Evolutionary conservation across 192 early-diverging fungal genomes (phyloP).

Genomic region (Gaertneriomyces semiglobifer): DNA sequence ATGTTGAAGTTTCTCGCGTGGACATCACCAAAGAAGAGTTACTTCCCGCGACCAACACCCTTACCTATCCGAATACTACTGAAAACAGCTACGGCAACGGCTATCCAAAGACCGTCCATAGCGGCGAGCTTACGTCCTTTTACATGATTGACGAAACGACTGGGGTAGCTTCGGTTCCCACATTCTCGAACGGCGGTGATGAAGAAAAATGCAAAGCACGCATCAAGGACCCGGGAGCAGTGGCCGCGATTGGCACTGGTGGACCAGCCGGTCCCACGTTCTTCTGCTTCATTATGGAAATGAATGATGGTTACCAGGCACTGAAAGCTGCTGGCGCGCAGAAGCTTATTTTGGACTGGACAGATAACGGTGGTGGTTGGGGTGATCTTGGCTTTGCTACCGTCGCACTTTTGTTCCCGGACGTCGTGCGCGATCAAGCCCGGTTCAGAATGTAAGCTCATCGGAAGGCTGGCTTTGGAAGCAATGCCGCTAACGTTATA

Average conservation of each 20-base stretch:
- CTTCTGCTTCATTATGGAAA: slow-evolving; percentile 29
- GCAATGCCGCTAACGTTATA: neutral
- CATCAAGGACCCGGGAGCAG: slow-evolving; percentile 14
- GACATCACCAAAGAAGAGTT: neutral
- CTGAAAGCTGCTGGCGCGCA: slow-evolving; percentile 32
- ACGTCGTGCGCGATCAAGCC: slow-evolving; percentile 14
- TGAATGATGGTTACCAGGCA: slow-evolving; percentile 22
- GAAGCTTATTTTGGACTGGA: slow-evolving; percentile 34
- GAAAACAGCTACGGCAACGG: slow-evolving; percentile 21
- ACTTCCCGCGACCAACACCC: neutral
- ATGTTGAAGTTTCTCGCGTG: neutral
- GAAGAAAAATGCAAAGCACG: slow-evolving; percentile 1
- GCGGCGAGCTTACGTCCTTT: slow-evolving; percentile 20
- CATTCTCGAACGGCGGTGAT: slow-evolving; percentile 8
- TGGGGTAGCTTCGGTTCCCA: slow-evolving; percentile 18
- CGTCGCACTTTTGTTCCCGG: slow-evolving; percentile 17
- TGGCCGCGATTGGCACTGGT: slow-evolving; percentile 24
- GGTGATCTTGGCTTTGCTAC: slow-evolving; percentile 20
- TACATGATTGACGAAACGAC: slow-evolving; percentile 15
- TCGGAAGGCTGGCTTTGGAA: neutral
- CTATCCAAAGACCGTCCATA: slow-evolving; percentile 15
- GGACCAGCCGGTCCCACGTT: slow-evolving; percentile 23
- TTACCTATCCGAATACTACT: neutral
- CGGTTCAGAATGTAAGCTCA: neutral
- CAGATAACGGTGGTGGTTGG: slow-evolving; percentile 38